phyloP scores from a whole-genome alignment of 169 alveolate species.

The Plasmodium adleri region DNA sequence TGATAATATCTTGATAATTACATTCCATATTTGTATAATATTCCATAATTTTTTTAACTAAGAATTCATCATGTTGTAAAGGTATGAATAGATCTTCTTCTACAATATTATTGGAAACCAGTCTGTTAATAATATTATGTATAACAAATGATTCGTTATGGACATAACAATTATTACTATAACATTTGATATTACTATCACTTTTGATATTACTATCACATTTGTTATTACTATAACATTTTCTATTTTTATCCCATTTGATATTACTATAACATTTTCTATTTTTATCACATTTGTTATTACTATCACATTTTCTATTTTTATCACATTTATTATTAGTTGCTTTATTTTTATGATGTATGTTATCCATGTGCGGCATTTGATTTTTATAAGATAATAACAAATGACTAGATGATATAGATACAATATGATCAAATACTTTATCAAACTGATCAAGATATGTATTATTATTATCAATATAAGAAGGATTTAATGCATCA shows the following conservation, averaged over 20 bases:
- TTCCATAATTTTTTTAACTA: slow-evolving; percentile 11
- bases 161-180: background rate
- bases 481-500: slow-evolving; percentile 96
- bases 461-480: slow-evolving; percentile 64
- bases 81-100: slow-evolving; percentile 22
- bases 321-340: background rate
- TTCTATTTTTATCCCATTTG: background rate
- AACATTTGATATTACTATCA: too few relatives aligned
- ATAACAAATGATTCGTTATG: background rate
- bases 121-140: background rate
- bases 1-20: background rate
- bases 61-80: slow-evolving; percentile 15
- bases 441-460: slow-evolving; percentile 54
- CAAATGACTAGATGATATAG: slow-evolving; percentile 49
- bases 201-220: background rate
- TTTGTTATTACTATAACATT: too few relatives aligned
- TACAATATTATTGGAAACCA: background rate
- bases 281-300: background rate
- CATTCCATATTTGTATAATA: too few relatives aligned
- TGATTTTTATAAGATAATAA: slow-evolving; percentile 2
- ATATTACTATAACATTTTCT: background rate
- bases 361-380: too few relatives aligned
- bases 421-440: slow-evolving; percentile 31
- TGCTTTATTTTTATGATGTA: background rate
- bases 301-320: background rate